Evolutionary conservation across 2,329 filamentous ascomycete species (phyloP).

Genomic region (Aspergillus hortae): DNA sequence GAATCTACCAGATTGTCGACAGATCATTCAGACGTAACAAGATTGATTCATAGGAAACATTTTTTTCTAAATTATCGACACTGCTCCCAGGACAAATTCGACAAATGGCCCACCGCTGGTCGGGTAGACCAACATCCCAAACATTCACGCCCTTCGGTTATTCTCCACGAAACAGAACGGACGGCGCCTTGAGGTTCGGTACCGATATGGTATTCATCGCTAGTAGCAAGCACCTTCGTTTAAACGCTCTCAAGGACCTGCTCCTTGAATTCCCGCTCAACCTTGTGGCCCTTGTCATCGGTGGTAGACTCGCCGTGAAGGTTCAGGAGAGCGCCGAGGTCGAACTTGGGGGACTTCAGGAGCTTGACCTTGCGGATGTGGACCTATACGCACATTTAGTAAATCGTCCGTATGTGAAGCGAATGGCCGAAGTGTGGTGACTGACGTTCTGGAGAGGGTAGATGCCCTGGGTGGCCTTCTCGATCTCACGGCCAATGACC

Average conservation of each 20-base stretch:
- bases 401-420: neutral
- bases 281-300: constrained; percentile 97
- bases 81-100: neutral
- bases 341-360: constrained; percentile 97
- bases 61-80: constrained; percentile 6
- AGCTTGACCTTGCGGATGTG: constrained; percentile 99
- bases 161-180: neutral
- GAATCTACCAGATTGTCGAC: too few relatives aligned
- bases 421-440: neutral
- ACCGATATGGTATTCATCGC: constrained; percentile 58
- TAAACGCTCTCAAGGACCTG: constrained; percentile 90
- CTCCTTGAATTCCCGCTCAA: constrained; percentile 99
- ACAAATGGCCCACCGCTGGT: neutral
- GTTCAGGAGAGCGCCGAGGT: constrained; percentile 90
- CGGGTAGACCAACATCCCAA: neutral
- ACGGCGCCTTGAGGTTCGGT: constrained; percentile 53
- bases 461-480: constrained; percentile 99
- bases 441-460: constrained; percentile 98
- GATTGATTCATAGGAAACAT: constrained; percentile 5
- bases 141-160: neutral
- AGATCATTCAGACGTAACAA: constrained; percentile 1
- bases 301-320: constrained; percentile 96
- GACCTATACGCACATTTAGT: constrained; percentile 61
- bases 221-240: constrained; percentile 28
- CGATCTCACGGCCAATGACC: constrained; percentile 98